A percentile compares a stretch with the other conserved stretches of the same genome.
phyloP scores from a whole-genome alignment of 2,329 filamentous ascomycete species.

The Ophiocordyceps camponoti-leonardi region DNA sequence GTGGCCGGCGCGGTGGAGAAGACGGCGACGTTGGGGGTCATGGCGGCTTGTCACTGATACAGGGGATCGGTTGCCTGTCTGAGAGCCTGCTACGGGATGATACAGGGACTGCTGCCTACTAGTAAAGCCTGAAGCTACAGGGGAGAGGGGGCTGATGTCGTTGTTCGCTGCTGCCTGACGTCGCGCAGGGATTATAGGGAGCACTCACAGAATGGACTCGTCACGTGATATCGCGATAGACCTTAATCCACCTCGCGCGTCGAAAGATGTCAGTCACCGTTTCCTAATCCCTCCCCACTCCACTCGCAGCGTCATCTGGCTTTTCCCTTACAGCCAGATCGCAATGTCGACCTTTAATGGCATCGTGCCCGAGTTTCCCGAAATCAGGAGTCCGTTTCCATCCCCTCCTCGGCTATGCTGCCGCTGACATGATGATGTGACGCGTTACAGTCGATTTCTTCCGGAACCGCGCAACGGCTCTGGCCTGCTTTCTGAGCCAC shows the following conservation, averaged over 20 bases:
- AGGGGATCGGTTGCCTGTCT: no score
- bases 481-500: constrained; percentile 83
- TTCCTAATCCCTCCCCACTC: no score
- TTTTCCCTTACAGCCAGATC: background rate
- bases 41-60: background rate
- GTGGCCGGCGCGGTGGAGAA: constrained; percentile 12
- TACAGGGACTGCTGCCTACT: no score
- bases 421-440: background rate
- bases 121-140: no score
- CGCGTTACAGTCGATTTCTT: constrained; percentile 59
- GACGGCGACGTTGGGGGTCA: background rate
- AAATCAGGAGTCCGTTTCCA: background rate
- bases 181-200: background rate
- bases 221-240: background rate
- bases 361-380: background rate
- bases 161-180: no score
- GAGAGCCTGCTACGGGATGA: no score
- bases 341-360: background rate
- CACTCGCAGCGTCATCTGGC: background rate
- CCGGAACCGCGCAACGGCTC: constrained; percentile 35
- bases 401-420: background rate
- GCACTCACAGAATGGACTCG: background rate
- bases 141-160: no score
- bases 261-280: no score
- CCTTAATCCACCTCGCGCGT: background rate